Evolutionary conservation across 2,329 filamentous ascomycete genomes (phyloP), one percentile per base, ranked within the genome.

Genomic region (Fusarium oligoseptatum): DNA sequence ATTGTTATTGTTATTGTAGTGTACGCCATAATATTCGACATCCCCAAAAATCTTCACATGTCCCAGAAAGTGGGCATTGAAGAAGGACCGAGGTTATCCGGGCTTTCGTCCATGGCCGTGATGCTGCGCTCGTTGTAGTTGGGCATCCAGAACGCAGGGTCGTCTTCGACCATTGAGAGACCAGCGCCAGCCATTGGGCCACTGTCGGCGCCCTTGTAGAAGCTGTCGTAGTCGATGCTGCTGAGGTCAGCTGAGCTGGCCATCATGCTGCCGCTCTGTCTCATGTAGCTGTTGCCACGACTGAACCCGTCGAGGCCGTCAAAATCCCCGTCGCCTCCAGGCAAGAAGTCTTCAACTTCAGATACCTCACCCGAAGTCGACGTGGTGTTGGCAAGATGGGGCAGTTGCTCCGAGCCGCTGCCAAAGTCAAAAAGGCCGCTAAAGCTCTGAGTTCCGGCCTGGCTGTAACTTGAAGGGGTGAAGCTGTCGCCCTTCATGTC

Each of bases 341-440:
- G 84, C 60, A 87, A 82, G 69, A 88, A 87, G 74, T 92, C 91
- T 71, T 92, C 91, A 6, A 90, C 90, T 79, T 92, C 91, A 11
- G 91, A 92, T 10, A 92, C 90, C 70, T 93, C 91, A 39, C 91
- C 91, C 14, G 91, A 93, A 10, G 90, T 92, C 11, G 90, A 90
- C 1, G 88, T 89, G 60, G 86, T 86, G 78, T 89, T 85, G 71
- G 89, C 88, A 77, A 92, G 80, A 58, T 88, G 84, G 60, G 87
- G 86, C 32, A 88, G 85, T 72, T 88, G 88, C 77, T 90, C 88
- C n/a, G 86, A 88, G 71, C 85, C 87, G 75, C 82, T 85, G 72
- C 81, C 82, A 63, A 87, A 89, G 63, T 90, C 89, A 73, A 87
- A 88, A 7, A 84, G 76, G 41, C 87, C 87, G 71, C 84, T 86